Evolutionary conservation across 805 yeast genomes (phyloP).

Genomic region (Wickerhamiella cacticola): DNA sequence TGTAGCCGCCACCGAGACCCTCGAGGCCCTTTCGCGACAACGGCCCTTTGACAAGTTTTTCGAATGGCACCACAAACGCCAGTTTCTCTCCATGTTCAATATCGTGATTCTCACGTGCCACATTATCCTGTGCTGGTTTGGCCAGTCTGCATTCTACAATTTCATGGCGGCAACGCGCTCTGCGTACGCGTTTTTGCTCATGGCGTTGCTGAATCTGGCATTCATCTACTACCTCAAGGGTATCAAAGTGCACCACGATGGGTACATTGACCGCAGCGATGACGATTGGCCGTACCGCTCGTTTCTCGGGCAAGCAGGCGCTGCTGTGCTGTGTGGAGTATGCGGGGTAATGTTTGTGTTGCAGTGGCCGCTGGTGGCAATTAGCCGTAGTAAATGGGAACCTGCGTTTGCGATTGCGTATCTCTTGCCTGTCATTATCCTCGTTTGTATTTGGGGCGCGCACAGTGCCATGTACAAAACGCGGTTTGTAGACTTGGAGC

Average conservation of each 20-base stretch:
- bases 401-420: neutral
- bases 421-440: conserved; percentile 41
- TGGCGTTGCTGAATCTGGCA: conserved; percentile 35
- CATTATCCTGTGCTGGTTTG: conserved; percentile 1
- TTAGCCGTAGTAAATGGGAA: neutral
- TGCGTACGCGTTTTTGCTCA: neutral
- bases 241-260: conserved; percentile 29
- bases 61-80: neutral
- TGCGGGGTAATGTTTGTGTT: conserved; percentile 17
- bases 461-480: conserved; percentile 51
- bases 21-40: conserved; percentile 15
- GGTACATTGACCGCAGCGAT: conserved; percentile 47
- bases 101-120: conserved; percentile 11
- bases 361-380: neutral
- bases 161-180: neutral
- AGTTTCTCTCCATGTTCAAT: conserved; percentile 1
- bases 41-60: conserved; percentile 14
- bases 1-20: conserved; percentile 18
- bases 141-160: neutral
- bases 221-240: conserved; percentile 52
- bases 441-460: conserved; percentile 37
- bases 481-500: conserved; percentile 51
- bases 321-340: no score
- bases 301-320: conserved; percentile 43
- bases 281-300: conserved; percentile 56